Base-by-base conservation (phyloP, 2,329 filamentous ascomycete genomes). In the Purpureocillium lavendulum region DNA sequence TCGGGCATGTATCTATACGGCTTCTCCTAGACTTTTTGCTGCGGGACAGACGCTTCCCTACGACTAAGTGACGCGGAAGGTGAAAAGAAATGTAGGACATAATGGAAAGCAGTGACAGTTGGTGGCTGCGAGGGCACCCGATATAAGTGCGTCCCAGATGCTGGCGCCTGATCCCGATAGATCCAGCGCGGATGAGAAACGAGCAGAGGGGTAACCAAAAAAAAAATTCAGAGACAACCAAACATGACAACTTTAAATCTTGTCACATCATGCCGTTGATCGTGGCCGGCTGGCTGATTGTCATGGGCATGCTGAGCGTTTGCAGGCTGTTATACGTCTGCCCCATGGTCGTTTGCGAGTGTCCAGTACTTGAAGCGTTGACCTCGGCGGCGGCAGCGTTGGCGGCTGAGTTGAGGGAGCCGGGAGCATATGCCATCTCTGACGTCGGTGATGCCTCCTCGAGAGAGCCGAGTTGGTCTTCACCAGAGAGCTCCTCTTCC, bases 391-490 rank as follows among this genome's bases (percentile, higher is more conserved):
- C 10, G 45, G 42, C 15, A 46, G 54, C 53, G 50, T 63, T 60
- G 30, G 62, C 57, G 18, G 66, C 56, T 15, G 65, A 62, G 47
- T 70, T 71, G 11, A 82, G 60, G 1, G 73, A 74, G 5, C 64
- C 56, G 6, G 71, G 60, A 33, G 75, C 59, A 57, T 84, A 85
- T 40, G 77, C 77, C 48, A 72, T 68, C 48, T 84, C 80, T 0
- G 82, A 85, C 35, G 75, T 79, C 13, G 86, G 84, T 11, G 84
- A 88, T 14, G 83, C 80, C 47, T 89, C 84, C 47, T 87, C 86
- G 21, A 89, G 75, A 30, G 86, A 82, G 38, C 84, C 83, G 40
- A 90, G 79, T 24, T 89, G 84, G 50, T 92, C 86, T 49, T 94
- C 87, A 44, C 90, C 87, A 29, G 78, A 81, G 51, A 73, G 81